A percentile compares a stretch with the other conserved stretches of the same genome.
Conservation (phyloP, 2,329 filamentous ascomycete genomes). For the Cadophora sp. region DNA sequence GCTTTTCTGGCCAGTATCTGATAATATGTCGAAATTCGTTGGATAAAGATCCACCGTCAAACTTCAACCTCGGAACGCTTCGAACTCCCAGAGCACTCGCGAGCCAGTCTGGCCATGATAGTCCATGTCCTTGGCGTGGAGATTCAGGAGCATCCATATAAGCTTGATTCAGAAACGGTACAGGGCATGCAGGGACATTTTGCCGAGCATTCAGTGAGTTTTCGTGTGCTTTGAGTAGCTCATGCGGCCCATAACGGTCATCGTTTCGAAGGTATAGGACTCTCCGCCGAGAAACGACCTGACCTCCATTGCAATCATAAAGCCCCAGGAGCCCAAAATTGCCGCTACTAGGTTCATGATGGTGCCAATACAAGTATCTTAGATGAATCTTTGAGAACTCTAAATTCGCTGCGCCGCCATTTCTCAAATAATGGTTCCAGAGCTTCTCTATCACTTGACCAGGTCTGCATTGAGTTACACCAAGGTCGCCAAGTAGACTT, state of each 20-base stretch:
- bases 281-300: conserved; percentile 10
- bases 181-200: neutral
- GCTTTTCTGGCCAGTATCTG: conserved; percentile 28
- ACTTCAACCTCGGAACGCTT: conserved; percentile 24
- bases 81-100: conserved; percentile 24
- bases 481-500: neutral
- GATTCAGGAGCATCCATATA: conserved; percentile 20
- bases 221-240: conserved; percentile 28
- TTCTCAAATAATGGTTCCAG: conserved; percentile 17
- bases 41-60: conserved; percentile 27
- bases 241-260: conserved; percentile 28
- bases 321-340: conserved; percentile 21
- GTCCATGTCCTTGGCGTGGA: conserved; percentile 19
- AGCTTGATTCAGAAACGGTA: conserved; percentile 11
- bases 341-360: neutral
- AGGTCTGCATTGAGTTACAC: neutral
- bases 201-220: neutral
- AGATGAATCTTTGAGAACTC: conserved; percentile 28
- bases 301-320: conserved; percentile 17
- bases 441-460: conserved; percentile 14
- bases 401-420: conserved; percentile 18
- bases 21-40: conserved; percentile 34
- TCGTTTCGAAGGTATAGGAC: conserved; percentile 27
- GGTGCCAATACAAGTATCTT: conserved; percentile 31
- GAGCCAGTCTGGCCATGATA: conserved; percentile 31